These are phyloP conservation scores for Blumeriella jaapii DNA, from an alignment of 2,329 filamentous ascomycete species.

Conservation along the genomic window DNA sequence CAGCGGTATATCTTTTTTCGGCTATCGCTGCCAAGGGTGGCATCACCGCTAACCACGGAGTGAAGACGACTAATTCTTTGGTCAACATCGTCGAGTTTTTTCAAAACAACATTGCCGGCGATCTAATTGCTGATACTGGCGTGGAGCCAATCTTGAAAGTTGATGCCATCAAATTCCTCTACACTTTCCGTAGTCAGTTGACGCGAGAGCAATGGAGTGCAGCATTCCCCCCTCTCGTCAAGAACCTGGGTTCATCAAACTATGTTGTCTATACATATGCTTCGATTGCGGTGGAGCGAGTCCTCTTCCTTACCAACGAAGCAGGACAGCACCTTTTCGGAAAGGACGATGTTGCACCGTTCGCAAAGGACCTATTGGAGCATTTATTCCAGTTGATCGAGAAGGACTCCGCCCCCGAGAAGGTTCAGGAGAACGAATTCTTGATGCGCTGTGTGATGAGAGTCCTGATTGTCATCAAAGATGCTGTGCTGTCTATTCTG, in stretches of 20 bases:
- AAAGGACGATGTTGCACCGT: conserved; percentile 63
- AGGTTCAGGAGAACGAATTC: conserved; percentile 98
- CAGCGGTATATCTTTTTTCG: conserved; percentile 91
- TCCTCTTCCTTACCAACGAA: conserved; percentile 71
- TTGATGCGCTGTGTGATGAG: conserved; percentile 98
- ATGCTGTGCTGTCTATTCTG: conserved; percentile 61
- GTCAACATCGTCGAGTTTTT: conserved; percentile 93
- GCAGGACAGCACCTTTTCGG: conserved; percentile 69
- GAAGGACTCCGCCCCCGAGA: conserved; percentile 71
- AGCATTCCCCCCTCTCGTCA: conserved; percentile 80
- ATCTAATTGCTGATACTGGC: conserved; percentile 59
- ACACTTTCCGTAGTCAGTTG: conserved; percentile 91
- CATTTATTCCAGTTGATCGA: conserved; percentile 89
- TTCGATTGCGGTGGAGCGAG: conserved; percentile 89
- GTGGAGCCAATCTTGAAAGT: conserved; percentile 85
- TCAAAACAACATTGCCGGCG: conserved; percentile 80
- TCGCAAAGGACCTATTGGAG: conserved; percentile 75
- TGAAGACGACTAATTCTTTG: conserved; percentile 77
- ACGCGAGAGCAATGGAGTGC: conserved; percentile 86
- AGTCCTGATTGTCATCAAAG: conserved; percentile 86
- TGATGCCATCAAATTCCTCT: conserved; percentile 95
- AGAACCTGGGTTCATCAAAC: conserved; percentile 79
- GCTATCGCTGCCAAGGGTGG: conserved; percentile 87
- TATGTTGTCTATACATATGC: conserved; percentile 98
- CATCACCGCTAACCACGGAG: conserved; percentile 77